Evolutionary conservation across 306 rosid genomes (phyloP), one percentile per base, ranked within the genome.

Genomic region (Trifolium dubium): DNA sequence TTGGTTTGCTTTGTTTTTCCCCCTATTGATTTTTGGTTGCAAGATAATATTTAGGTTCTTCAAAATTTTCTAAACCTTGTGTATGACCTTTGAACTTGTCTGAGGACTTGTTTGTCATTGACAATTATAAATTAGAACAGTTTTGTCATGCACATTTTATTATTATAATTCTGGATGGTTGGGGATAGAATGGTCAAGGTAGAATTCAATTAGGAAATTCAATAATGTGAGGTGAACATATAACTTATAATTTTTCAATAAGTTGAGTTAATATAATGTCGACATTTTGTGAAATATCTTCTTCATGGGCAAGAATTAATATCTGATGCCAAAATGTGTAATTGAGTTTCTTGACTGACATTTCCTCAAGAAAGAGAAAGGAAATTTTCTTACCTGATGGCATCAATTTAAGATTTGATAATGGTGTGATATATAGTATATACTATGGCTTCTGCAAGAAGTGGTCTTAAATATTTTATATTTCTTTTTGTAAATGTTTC

Each of bases 1-100:
- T 77, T 80, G 86, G 23, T 66, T 37, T 64, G 37, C 14, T 74
- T 76, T 76, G 55, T 50, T 73, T 64, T 51, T 66, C 47, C 62
- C 68, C 61, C 14, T 67, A 51, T 58, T 54, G 64, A 55, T 67
- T 71, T 47, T 59, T 43, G 67, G 76, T 43, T 61, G 69, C 66
- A 12, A 67, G 73, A 67, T 61, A 68, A 19, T 64, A 31, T 39
- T 15, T 61, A 32, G 58, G 66, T 41, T 76, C 58, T 51, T 40
- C 28, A 72, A 58, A 67, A 51, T 41, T 61, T 53, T 51, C 14
- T 34, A 37, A 50, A 43, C 72, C 56, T 40, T 67, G 44, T 53
- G 10, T 17, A 82, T 82, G 51, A 14, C 64, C 41, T 60, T 10
- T 56, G 23, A 41, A 56, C n/a, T 14, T 49, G 17, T n/a, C 19